A percentile compares a stretch with the other conserved stretches of the same genome.
phyloP scores from a whole-genome alignment of 805 yeast species.

The Metschnikowia reukaufii region DNA sequence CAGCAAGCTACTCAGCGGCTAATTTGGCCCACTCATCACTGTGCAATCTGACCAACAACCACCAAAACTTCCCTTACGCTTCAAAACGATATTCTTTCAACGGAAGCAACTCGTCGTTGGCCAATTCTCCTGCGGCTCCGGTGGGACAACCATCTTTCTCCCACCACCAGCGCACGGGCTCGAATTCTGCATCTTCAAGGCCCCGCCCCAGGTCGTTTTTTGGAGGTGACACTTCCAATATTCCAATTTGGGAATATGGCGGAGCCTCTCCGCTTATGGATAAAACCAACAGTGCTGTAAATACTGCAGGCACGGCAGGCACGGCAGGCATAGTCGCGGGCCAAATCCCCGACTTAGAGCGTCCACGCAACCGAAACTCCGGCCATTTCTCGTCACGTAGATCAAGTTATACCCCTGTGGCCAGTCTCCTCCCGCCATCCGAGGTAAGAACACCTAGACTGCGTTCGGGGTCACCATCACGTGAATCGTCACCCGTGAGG shows the following conservation, averaged over 20 bases:
- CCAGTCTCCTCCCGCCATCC: slow-evolving; percentile 26
- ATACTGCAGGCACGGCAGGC: not conserved
- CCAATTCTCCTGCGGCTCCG: slow-evolving; percentile 15
- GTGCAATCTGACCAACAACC: not conserved
- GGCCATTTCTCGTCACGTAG: slow-evolving; percentile 18
- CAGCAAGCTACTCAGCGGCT: not conserved
- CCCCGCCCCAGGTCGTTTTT: slow-evolving; percentile 39
- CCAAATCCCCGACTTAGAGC: slow-evolving; percentile 11
- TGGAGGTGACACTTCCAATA: slow-evolving; percentile 27
- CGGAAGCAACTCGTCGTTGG: slow-evolving; percentile 13
- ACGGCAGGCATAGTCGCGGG: not conserved
- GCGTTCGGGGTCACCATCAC: slow-evolving; percentile 27
- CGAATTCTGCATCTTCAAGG: slow-evolving; percentile 14
- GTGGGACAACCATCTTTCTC: slow-evolving; percentile 18
- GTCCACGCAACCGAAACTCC: slow-evolving; percentile 25
- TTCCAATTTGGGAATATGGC: slow-evolving; percentile 32
- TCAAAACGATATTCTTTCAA: slow-evolving; percentile 12
- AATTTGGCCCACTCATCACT: not conserved
- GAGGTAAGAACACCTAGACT: slow-evolving; percentile 26
- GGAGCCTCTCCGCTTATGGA: slow-evolving; percentile 12
- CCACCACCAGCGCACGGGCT: slow-evolving; percentile 15
- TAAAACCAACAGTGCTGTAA: not conserved
- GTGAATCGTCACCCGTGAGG: slow-evolving; percentile 33
- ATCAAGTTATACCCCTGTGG: slow-evolving; percentile 12
- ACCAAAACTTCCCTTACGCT: slow-evolving; percentile 4